Percentiles rank a stretch among this genome's conserved stretches.
Evolutionary conservation across 2,329 filamentous ascomycete genomes (phyloP).

Genomic region (Trichophyton verrucosum): DNA sequence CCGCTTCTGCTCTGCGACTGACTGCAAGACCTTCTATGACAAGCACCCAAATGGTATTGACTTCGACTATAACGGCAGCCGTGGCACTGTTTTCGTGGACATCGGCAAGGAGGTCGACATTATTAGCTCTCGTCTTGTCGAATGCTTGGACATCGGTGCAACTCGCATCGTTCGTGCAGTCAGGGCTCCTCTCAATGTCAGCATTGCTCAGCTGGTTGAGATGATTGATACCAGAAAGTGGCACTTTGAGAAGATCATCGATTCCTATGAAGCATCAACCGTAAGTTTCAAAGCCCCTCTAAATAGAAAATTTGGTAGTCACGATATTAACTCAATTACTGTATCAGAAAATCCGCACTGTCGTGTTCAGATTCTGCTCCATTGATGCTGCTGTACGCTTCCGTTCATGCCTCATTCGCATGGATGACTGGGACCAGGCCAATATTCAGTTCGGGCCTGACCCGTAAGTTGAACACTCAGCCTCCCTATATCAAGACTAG

Average conservation of each 20-base stretch:
- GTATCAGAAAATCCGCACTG: constrained; percentile 19
- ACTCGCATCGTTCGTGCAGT: constrained; percentile 37
- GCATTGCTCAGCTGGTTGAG: constrained; percentile 23
- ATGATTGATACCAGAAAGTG: constrained; percentile 29
- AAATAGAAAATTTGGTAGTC: not conserved
- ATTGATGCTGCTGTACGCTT: constrained; percentile 37
- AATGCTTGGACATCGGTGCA: constrained; percentile 29
- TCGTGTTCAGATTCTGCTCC: constrained; percentile 39
- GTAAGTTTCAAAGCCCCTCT: constrained; percentile 23
- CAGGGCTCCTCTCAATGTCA: constrained; percentile 31
- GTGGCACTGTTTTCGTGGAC: constrained; percentile 25
- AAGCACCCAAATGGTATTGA: constrained; percentile 27
- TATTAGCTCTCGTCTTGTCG: constrained; percentile 31
- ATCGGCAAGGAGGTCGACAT: constrained; percentile 30
- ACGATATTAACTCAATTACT: not conserved
- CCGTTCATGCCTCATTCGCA: constrained; percentile 27
- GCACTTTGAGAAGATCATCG: constrained; percentile 35
- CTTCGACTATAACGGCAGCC: constrained; percentile 20
- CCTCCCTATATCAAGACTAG: not conserved
- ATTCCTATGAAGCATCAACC: constrained; percentile 27
- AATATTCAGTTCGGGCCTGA: constrained; percentile 33
- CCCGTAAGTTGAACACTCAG: constrained; percentile 23
- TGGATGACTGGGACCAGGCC: constrained; percentile 37
- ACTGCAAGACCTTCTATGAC: constrained; percentile 26
- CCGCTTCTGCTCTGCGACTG: constrained; percentile 24